Conservation (phyloP, 75 land plant species). For the Selaginella tamariscina region DNA sequence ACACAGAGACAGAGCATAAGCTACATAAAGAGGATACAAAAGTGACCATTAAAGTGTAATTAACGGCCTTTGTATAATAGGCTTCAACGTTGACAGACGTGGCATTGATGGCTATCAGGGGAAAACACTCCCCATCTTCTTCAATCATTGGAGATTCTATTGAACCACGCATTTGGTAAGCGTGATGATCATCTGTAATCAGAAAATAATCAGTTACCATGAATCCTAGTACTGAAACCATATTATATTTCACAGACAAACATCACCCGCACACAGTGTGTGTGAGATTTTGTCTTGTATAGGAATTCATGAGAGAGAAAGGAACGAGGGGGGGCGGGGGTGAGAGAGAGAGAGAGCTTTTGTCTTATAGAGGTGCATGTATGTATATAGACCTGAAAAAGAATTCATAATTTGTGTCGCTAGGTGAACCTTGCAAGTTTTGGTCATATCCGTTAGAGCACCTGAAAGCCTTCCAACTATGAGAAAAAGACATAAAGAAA, state of each 20-base stretch:
- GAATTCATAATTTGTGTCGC: background rate
- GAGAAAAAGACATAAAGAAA: background rate
- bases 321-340: too few species aligned
- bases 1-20: background rate
- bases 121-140: conserved; percentile 76
- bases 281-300: too few species aligned
- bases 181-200: conserved; percentile 30
- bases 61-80: conserved; percentile 94
- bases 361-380: background rate
- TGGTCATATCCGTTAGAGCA: background rate
- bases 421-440: conserved; percentile 2
- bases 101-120: conserved; percentile 71
- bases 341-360: too few species aligned
- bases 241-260: too few species aligned
- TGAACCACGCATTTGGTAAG: conserved; percentile 69
- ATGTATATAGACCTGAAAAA: background rate
- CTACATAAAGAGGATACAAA: conserved; percentile 72
- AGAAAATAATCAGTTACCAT: too few species aligned
- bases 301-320: too few species aligned
- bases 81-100: conserved; percentile 87
- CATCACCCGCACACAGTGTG: too few species aligned
- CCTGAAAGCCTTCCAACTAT: background rate
- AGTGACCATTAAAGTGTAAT: conserved; percentile 95
- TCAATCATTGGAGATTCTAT: conserved; percentile 72
- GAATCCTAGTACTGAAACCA: too few species aligned